Evolutionary conservation across 129 eudicot genomes (phyloP).

Genomic region (Saussurea involucrata): DNA sequence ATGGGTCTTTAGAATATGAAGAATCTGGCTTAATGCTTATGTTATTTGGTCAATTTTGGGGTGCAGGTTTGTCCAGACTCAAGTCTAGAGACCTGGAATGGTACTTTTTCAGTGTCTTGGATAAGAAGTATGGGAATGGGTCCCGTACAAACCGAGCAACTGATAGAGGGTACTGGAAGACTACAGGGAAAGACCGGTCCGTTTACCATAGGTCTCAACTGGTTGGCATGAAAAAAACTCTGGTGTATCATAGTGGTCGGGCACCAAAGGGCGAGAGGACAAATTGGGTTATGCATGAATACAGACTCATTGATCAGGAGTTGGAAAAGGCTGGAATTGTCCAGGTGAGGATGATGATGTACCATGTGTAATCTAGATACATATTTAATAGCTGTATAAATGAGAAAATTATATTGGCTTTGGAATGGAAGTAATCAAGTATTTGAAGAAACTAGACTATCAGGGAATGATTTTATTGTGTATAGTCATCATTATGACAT

Average conservation of each 20-base stretch:
- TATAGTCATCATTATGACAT: neutral
- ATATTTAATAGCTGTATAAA: neutral
- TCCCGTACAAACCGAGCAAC: constrained; percentile 85
- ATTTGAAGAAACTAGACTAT: neutral
- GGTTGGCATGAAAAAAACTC: constrained; percentile 92
- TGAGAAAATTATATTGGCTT: neutral
- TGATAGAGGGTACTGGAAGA: constrained; percentile 88
- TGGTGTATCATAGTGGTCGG: constrained; percentile 84
- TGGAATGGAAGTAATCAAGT: neutral
- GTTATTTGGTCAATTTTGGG: constrained; percentile 26
- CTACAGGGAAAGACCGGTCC: constrained; percentile 89
- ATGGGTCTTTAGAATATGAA: neutral
- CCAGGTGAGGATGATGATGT: constrained; percentile 52
- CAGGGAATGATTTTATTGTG: neutral
- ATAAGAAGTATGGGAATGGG: constrained; percentile 87
- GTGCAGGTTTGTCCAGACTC: constrained; percentile 61
- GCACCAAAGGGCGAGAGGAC: constrained; percentile 85
- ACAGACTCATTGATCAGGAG: constrained; percentile 72
- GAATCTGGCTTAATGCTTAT: neutral
- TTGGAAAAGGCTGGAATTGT: constrained; percentile 55
- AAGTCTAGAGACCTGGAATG: constrained; percentile 85
- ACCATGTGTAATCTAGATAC: neutral
- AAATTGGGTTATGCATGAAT: constrained; percentile 98
- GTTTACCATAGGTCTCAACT: constrained; percentile 59
- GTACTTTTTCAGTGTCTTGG: constrained; percentile 85